Percentiles rank a stretch among this genome's conserved stretches.
Evolutionary conservation across 495 filamentous ascomycete genomes (phyloP).

Genomic region (Penicillium pancosmium): DNA sequence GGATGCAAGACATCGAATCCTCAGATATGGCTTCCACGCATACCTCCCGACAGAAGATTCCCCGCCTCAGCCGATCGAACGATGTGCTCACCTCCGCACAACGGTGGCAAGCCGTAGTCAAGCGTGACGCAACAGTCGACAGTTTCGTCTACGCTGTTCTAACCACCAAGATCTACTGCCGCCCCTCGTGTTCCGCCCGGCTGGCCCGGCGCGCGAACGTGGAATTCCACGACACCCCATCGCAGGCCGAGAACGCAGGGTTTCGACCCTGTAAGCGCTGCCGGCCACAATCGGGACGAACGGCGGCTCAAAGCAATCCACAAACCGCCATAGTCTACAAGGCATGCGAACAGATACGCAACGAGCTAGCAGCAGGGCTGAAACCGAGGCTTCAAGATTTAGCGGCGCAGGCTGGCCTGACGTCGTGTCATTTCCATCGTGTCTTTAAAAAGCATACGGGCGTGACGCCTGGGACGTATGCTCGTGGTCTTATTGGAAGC

Average conservation of each 20-base stretch:
- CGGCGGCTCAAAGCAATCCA: constrained; percentile 40
- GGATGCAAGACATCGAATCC: too few species aligned
- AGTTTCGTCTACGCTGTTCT: constrained; percentile 64
- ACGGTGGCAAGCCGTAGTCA: constrained; percentile 60
- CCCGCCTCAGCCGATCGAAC: constrained; percentile 27
- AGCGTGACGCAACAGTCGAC: constrained; percentile 51
- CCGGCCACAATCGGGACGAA: constrained; percentile 48
- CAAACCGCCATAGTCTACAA: constrained; percentile 47
- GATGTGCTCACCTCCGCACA: constrained; percentile 31
- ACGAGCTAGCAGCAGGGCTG: constrained; percentile 28
- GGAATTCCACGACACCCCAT: constrained; percentile 57
- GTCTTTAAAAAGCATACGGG: constrained; percentile 62
- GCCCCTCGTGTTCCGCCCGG: constrained; percentile 61
- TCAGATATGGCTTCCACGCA: background rate
- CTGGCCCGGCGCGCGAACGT: constrained; percentile 65
- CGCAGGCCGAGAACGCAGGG: constrained; percentile 57
- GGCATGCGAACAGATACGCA: constrained; percentile 42
- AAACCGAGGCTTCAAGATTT: constrained; percentile 52
- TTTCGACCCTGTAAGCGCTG: constrained; percentile 69
- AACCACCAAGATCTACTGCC: constrained; percentile 67
- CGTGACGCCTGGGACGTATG: constrained; percentile 63
- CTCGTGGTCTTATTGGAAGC: constrained; percentile 17
- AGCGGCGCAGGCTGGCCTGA: constrained; percentile 56
- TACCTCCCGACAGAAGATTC: constrained; percentile 23
- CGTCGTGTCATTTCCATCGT: constrained; percentile 65